Evolutionary conservation across 371 early-diverging fungal species (phyloP).

Genomic region (Mucor lusitanicus): DNA sequence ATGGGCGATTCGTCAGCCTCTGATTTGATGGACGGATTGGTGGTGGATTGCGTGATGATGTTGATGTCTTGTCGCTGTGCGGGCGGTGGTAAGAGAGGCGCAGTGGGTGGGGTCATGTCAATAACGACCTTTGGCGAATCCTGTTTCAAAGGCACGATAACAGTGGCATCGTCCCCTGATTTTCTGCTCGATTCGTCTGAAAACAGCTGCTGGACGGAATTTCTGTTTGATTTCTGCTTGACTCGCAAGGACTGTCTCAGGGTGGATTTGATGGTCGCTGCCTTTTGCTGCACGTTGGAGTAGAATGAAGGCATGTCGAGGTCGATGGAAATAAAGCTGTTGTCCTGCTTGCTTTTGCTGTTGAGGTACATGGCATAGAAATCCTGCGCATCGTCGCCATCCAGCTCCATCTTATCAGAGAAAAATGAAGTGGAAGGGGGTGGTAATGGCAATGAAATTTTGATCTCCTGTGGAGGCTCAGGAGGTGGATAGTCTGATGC

Average conservation of each 20-base stretch:
- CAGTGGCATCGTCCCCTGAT: background rate
- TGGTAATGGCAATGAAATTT: constrained; percentile 32
- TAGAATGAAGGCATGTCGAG: constrained; percentile 10
- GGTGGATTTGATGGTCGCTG: constrained; percentile 34
- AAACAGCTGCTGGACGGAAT: constrained; percentile 13
- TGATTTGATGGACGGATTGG: background rate
- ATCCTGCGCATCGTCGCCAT: constrained; percentile 27
- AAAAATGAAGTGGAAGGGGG: constrained; percentile 37
- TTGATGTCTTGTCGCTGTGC: background rate
- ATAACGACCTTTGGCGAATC: background rate
- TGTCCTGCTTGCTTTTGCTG: constrained; percentile 5
- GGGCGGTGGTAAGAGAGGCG: background rate
- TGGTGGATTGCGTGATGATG: background rate
- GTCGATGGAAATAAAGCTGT: constrained; percentile 25
- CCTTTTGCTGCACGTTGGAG: constrained; percentile 23
- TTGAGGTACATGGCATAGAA: constrained; percentile 32
- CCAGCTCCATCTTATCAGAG: constrained; percentile 45
- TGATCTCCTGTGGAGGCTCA: constrained; percentile 32
- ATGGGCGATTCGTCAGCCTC: constrained; percentile 10
- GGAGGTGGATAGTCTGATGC: constrained; percentile 25
- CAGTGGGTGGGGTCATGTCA: background rate
- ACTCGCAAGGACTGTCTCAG: constrained; percentile 29
- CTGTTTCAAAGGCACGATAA: background rate
- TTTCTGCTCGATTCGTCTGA: background rate
- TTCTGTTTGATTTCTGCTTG: constrained; percentile 28